These are phyloP conservation scores for Oryza meridionalis DNA, from an alignment of 176 grass and related monocot genomes.

Conservation along the genomic window DNA sequence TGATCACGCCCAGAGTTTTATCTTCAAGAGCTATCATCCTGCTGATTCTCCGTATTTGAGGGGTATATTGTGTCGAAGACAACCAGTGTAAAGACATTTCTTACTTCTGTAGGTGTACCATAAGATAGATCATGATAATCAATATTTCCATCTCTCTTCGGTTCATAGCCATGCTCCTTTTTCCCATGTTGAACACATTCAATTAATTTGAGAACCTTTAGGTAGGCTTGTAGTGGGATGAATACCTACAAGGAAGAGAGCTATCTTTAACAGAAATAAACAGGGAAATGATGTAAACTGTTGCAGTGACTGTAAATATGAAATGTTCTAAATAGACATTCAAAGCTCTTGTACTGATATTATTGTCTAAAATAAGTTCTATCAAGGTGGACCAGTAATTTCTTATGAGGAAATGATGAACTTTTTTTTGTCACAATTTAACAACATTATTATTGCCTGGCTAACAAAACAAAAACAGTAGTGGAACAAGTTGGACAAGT, in stretches of 20 bases:
- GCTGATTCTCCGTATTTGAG: conserved; percentile 42
- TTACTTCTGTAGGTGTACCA: conserved; percentile 66
- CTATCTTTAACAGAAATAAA: conserved; percentile 3
- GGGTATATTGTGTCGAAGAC: conserved; percentile 92
- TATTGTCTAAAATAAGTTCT: neutral
- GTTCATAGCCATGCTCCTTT: conserved; percentile 51
- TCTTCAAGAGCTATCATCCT: conserved; percentile 38
- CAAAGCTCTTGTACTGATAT: neutral
- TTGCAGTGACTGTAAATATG: neutral
- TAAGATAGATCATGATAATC: conserved; percentile 58
- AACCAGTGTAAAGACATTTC: conserved; percentile 77
- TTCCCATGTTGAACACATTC: conserved; percentile 61
- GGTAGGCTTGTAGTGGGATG: conserved; percentile 73
- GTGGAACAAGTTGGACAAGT: too few relatives aligned
- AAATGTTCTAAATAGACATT: neutral
- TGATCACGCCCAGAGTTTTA: conserved; percentile 7
- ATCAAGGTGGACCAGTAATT: neutral
- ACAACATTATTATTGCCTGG: neutral
- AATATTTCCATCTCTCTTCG: conserved; percentile 71
- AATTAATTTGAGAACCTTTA: conserved; percentile 70
- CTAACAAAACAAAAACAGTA: neutral
- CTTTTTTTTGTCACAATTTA: neutral
- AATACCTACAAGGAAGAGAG: conserved; percentile 70
- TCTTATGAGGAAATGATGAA: neutral
- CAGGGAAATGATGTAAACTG: neutral